A percentile compares a stretch with the other conserved stretches of the same genome.
phyloP scores from a whole-genome alignment of 768 basidiomycete species.

The Suillus sp. region DNA sequence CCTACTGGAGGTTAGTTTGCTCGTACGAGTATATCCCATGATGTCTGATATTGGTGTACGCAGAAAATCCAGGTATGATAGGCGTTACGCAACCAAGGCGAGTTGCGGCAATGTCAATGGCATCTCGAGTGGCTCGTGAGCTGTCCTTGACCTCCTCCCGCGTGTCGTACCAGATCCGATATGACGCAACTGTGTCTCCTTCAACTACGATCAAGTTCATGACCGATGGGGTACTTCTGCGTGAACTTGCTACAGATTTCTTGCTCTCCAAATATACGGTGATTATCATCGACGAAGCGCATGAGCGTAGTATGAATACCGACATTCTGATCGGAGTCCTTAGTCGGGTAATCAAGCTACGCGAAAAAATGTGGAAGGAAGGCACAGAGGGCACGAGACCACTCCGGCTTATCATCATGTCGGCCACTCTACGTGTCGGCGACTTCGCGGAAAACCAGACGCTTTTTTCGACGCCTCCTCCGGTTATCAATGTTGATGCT shows the following conservation, averaged over 20 bases:
- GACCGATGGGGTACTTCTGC: conserved; percentile 96
- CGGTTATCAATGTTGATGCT: conserved; percentile 84
- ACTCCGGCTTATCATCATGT: conserved; percentile 95
- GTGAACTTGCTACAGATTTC: conserved; percentile 92
- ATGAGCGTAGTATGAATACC: conserved; percentile 97
- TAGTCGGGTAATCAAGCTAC: conserved; percentile 87
- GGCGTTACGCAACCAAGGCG: conserved; percentile 96
- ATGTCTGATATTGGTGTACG: conserved; percentile 13
- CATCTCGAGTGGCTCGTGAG: conserved; percentile 89
- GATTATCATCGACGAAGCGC: conserved; percentile 96
- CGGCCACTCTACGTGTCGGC: conserved; percentile 90
- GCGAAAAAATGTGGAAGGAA: conserved; percentile 88
- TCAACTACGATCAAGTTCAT: conserved; percentile 97
- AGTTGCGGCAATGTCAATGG: conserved; percentile 97
- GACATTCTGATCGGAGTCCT: conserved; percentile 96
- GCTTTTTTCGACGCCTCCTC: conserved; percentile 84
- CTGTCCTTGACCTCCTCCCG: conserved; percentile 78
- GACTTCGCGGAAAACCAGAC: conserved; percentile 89
- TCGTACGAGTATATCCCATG: conserved; percentile 5
- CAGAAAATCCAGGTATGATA: conserved; percentile 97
- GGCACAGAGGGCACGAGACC: conserved; percentile 78
- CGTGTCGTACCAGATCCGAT: conserved; percentile 97
- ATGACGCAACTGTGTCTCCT: conserved; percentile 90
- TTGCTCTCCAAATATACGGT: conserved; percentile 93
- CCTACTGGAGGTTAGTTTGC: conserved; percentile 67